Evolutionary conservation across 495 filamentous ascomycete genomes (phyloP).

Genomic region (Xylaria scruposa): DNA sequence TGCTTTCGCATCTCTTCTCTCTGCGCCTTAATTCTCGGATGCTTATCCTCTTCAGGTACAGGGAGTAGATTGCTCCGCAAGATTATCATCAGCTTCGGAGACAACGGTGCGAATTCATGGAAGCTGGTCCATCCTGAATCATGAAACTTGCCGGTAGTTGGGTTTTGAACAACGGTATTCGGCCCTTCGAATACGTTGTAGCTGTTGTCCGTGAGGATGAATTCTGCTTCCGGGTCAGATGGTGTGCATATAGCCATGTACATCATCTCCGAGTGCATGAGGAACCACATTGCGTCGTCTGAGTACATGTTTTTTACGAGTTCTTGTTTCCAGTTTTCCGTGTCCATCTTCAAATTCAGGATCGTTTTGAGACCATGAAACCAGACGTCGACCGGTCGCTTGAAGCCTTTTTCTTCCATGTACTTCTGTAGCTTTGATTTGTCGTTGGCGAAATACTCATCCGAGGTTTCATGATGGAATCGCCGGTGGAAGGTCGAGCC

Average conservation of each 20-base stretch:
- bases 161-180: conserved; percentile 27
- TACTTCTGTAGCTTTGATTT: conserved; percentile 45
- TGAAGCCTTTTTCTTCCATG: conserved; percentile 53
- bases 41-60: conserved; percentile 28
- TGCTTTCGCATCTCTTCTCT: conserved; percentile 22
- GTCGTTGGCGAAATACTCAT: conserved; percentile 51
- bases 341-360: conserved; percentile 55
- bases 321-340: conserved; percentile 43
- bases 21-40: conserved; percentile 16
- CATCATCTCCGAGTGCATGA: conserved; percentile 41
- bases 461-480: conserved; percentile 43
- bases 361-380: conserved; percentile 56
- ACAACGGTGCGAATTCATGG: conserved; percentile 57
- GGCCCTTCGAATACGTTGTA: conserved; percentile 59
- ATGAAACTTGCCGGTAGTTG: conserved; percentile 32
- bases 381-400: conserved; percentile 59
- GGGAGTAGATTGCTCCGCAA: conserved; percentile 44
- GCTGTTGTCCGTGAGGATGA: conserved; percentile 56
- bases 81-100: conserved; percentile 58
- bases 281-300: conserved; percentile 53
- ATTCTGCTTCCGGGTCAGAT: conserved; percentile 47
- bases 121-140: conserved; percentile 29
- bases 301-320: conserved; percentile 47
- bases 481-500: conserved; percentile 39
- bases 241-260: conserved; percentile 59